A percentile compares a stretch with the other conserved stretches of the same genome.
phyloP scores from a whole-genome alignment of 192 early-diverging fungal species.

The Coemansia sp. region DNA sequence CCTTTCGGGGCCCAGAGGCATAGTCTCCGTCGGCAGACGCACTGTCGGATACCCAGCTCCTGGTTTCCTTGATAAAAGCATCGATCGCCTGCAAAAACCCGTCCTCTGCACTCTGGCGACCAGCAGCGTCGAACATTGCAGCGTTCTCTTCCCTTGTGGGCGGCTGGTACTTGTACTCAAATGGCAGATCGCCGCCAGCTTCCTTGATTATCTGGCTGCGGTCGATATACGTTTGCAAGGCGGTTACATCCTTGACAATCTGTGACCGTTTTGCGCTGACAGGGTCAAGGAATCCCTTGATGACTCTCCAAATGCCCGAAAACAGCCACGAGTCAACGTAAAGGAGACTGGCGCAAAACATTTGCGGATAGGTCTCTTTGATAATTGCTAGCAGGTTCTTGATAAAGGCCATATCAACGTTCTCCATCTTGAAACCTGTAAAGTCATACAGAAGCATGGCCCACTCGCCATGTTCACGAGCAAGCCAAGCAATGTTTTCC shows the following conservation, averaged over 20 bases:
- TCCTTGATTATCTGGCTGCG: conserved; percentile 57
- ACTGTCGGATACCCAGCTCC: conserved; percentile 39
- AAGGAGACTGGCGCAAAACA: conserved; percentile 67
- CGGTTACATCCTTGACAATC: conserved; percentile 67
- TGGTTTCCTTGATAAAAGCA: conserved; percentile 47
- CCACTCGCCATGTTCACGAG: conserved; percentile 47
- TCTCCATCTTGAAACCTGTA: conserved; percentile 64
- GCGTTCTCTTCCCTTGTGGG: conserved; percentile 57
- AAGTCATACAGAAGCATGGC: conserved; percentile 73
- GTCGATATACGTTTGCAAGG: conserved; percentile 63
- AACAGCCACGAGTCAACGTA: conserved; percentile 90
- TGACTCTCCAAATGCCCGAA: conserved; percentile 75
- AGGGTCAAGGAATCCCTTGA: conserved; percentile 80
- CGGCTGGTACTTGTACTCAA: conserved; percentile 55
- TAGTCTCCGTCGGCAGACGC: conserved; percentile 1
- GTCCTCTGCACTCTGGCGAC: conserved; percentile 44
- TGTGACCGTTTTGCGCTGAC: conserved; percentile 77
- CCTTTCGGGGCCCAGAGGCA: conserved; percentile 17
- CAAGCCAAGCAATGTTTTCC: conserved; percentile 24
- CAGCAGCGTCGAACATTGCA: conserved; percentile 55
- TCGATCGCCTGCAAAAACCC: conserved; percentile 35
- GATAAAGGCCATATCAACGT: conserved; percentile 73
- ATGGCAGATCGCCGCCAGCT: conserved; percentile 64
- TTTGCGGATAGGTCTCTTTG: conserved; percentile 84
- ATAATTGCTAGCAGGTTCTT: conserved; percentile 76